Evolutionary conservation across 2,329 filamentous ascomycete genomes (phyloP).

Genomic region (Botrytis elliptica): DNA sequence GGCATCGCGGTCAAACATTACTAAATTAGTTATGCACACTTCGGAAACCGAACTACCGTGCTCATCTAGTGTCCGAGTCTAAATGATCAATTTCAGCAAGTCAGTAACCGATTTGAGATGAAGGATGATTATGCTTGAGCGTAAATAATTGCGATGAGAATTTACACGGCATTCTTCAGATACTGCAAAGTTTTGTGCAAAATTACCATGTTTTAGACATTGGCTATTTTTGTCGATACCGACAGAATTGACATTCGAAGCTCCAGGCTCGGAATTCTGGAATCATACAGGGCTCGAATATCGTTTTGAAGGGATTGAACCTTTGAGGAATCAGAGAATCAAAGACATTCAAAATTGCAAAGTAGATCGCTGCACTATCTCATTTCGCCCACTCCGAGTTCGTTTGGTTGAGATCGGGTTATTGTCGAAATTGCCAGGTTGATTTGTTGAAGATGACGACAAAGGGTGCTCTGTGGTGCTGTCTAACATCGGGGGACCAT

Average conservation of each 20-base stretch:
- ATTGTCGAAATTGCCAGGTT: background rate
- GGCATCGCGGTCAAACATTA: constrained; percentile 6
- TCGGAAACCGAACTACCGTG: constrained; percentile 5
- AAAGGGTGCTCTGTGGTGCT: constrained; percentile 1
- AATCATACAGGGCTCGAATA: background rate
- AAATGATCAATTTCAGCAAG: background rate
- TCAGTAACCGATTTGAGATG: constrained; percentile 8
- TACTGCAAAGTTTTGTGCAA: background rate
- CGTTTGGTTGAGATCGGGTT: constrained; percentile 1
- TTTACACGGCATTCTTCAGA: constrained; percentile 3
- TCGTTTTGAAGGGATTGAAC: background rate
- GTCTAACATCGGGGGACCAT: constrained; percentile 16
- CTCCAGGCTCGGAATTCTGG: background rate
- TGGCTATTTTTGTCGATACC: background rate
- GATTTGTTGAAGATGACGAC: constrained; percentile 19
- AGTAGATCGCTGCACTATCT: constrained; percentile 10
- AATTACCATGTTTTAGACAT: background rate
- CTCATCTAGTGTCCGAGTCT: constrained; percentile 7
- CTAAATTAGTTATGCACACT: constrained; percentile 11
- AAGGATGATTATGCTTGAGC: background rate
- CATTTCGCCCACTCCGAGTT: constrained; percentile 1
- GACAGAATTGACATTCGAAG: background rate
- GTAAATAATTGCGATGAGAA: background rate
- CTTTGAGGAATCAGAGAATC: background rate
- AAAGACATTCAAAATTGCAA: constrained; percentile 1